Evolutionary conservation across 257 asterid species (phyloP).

Genomic region (Fraxinus pennsylvanica): DNA sequence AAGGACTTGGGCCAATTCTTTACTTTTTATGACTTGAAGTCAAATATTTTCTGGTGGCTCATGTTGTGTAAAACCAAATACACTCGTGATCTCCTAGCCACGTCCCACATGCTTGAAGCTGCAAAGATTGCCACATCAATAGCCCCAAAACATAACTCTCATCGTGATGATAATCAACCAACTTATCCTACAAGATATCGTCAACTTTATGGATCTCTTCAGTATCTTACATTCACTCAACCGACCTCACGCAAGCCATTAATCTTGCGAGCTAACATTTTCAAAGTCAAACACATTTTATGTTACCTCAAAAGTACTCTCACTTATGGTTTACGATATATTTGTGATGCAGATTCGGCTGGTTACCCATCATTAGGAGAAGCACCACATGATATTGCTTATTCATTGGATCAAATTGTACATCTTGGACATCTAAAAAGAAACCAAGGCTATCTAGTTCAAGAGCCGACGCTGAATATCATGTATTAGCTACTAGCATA

Average conservation of each 20-base stretch:
- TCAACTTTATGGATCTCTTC: no score
- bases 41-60: not conserved
- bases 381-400: not conserved
- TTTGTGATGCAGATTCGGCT: not conserved
- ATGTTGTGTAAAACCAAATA: conserved; percentile 7
- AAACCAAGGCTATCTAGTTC: not conserved
- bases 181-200: no score
- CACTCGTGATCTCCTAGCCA: not conserved
- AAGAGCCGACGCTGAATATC: conserved; percentile 7
- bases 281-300: conserved; percentile 2
- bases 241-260: no score
- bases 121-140: not conserved
- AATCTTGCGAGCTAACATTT: not conserved
- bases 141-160: no score
- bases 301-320: conserved; percentile 7
- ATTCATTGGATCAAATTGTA: not conserved
- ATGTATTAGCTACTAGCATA: not conserved
- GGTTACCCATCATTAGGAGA: not conserved
- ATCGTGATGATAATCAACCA: no score
- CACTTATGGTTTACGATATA: not conserved
- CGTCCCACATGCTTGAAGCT: not conserved
- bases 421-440: not conserved
- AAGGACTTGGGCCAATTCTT: not conserved
- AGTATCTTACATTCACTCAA: no score
- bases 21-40: not conserved